These are phyloP conservation scores for Phoma herbarum DNA, from an alignment of 2,329 filamentous ascomycete species.

Conservation along the genomic window DNA sequence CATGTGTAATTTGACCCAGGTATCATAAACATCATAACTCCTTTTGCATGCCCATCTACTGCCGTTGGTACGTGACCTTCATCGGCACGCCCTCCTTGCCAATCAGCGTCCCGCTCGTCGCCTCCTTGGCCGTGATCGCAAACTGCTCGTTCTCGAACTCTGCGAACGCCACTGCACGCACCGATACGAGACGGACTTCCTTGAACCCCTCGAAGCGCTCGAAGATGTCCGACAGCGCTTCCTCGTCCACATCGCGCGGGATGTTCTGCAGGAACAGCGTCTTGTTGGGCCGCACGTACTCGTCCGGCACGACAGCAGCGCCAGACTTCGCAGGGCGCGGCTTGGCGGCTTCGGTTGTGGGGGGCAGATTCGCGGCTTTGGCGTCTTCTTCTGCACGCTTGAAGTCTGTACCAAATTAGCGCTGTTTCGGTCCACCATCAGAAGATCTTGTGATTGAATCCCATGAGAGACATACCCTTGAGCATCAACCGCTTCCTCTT, in stretches of 20 bases:
- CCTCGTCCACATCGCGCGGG: conserved; percentile 84
- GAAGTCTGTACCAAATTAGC: conserved; percentile 60
- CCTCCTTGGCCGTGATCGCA: conserved; percentile 93
- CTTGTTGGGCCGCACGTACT: conserved; percentile 97
- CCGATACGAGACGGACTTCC: conserved; percentile 89
- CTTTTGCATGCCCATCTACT: conserved; percentile 59
- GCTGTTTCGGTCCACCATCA: no score
- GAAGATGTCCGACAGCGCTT: conserved; percentile 82
- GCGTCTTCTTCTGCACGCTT: conserved; percentile 85
- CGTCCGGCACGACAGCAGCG: conserved; percentile 85
- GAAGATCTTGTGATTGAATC: no score
- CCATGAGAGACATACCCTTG: conserved; percentile 73
- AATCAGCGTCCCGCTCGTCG: conserved; percentile 83
- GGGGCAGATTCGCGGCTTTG: conserved; percentile 77
- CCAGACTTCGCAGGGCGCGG: conserved; percentile 74
- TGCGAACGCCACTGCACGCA: conserved; percentile 91
- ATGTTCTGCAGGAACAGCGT: conserved; percentile 94
- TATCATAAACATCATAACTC: conserved; percentile 33
- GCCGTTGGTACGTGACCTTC: conserved; percentile 95
- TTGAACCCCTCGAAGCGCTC: conserved; percentile 91
- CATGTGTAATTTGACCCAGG: conserved; percentile 1
- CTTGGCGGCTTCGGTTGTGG: conserved; percentile 53
- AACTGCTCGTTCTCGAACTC: conserved; percentile 93
- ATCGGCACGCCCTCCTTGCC: conserved; percentile 78
- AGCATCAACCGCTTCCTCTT: conserved; percentile 85